Base-by-base conservation (phyloP, 495 filamentous ascomycete genomes). In the Penicillium egyptiacum region DNA sequence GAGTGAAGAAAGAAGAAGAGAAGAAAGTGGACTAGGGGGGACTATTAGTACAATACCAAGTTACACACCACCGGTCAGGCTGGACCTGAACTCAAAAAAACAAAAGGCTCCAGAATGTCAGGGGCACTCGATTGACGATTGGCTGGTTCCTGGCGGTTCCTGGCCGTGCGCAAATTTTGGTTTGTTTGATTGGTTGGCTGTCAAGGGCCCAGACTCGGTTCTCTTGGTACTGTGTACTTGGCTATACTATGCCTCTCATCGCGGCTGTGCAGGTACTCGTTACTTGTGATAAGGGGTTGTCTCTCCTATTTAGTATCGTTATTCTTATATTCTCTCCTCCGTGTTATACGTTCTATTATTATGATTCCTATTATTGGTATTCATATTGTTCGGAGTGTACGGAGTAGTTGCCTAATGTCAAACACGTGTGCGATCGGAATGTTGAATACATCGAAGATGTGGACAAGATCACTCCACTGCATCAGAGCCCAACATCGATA, bases 1-100 rank as follows among this genome's bases (percentile, higher is more conserved):
- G 54, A 60, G 53, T 57, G 49, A 35, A 46, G 50, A 47, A 49
- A 50, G 55, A 60, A 50, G 63, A 53, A 57, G 46, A 55, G 50
- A 59, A 62, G 48, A 48, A 63, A 50, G 50, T 62, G 45, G 54
- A 62, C 63, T 64, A 56, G 42, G 60, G 60, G 50, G 45, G 33
- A 31, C 14, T 44, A 43, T 43, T 45, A 40, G 43, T 41, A 55
- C 51, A 47, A 41, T 54, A 48, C 51, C 39, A n/a, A 42, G 48
- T 37, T 33, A 30, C 41, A 44, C 50, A 42, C 28, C 14, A 53
- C 44, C 45, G 50, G 50, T 43, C 19, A 51, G 49, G 22, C 31
- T 37, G 22, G 35, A n/a, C 12, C 26, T 39, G n/a, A 44, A 35
- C 35, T 43, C 45, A 31, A 49, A 35, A 37, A 17, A 33, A 17